Percentiles rank a stretch among this genome's conserved stretches.
These are phyloP conservation scores for Helichrysum umbraculigerum DNA, from an alignment of 129 eudicot species.

Conservation along the genomic window DNA sequence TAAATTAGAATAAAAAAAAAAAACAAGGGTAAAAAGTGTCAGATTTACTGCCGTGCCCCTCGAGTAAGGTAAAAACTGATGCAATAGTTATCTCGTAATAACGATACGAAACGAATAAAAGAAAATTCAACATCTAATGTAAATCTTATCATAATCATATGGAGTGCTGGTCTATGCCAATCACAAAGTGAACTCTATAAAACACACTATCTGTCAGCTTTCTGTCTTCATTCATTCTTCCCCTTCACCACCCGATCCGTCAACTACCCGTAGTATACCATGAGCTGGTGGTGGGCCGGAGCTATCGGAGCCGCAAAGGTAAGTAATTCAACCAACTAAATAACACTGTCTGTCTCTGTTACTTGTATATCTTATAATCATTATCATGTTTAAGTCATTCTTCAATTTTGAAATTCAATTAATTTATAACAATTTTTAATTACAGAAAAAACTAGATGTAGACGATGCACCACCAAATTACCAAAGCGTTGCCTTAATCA, in stretches of 20 bases:
- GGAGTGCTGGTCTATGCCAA: no score
- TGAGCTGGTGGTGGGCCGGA: constrained; percentile 86
- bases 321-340: not conserved
- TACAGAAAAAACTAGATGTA: constrained; percentile 70
- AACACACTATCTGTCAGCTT: constrained; percentile 13
- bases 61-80: no score
- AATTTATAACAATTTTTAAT: no score
- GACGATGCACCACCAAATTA: constrained; percentile 56
- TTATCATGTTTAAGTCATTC: not conserved
- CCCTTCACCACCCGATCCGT: constrained; percentile 4
- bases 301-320: constrained; percentile 64
- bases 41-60: no score
- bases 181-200: no score
- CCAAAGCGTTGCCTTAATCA: constrained; percentile 63
- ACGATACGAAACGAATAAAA: no score
- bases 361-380: not conserved
- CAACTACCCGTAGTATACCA: not conserved
- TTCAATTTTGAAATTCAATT: not conserved
- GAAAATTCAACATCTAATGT: no score
- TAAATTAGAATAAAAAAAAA: no score
- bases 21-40: no score
- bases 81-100: no score
- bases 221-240: constrained; percentile 9
- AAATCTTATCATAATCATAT: no score
- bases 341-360: not conserved